These are phyloP conservation scores for Suillus weaverae DNA, from an alignment of 768 basidiomycete genomes.

Conservation along the genomic window DNA sequence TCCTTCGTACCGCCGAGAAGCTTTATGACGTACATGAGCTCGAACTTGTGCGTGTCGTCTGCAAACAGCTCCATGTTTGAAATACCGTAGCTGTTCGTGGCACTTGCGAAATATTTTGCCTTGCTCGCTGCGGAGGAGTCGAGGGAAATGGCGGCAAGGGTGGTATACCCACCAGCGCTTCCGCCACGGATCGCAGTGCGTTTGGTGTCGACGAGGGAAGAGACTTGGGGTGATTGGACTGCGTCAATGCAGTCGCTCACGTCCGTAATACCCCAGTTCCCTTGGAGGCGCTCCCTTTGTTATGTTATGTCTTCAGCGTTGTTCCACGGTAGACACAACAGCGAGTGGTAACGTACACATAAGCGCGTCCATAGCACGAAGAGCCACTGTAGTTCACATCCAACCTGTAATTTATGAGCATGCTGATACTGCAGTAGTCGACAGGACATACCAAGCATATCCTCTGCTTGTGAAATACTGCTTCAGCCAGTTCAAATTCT, in stretches of 20 bases:
- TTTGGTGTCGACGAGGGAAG: slow-evolving; percentile 56
- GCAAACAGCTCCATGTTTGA: slow-evolving; percentile 59
- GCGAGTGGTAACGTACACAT: slow-evolving; percentile 38
- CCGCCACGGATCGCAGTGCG: slow-evolving; percentile 71
- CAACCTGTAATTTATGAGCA: slow-evolving; percentile 47
- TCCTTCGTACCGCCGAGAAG: slow-evolving; percentile 58
- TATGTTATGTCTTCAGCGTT: slow-evolving; percentile 13
- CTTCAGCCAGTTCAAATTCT: slow-evolving; percentile 50
- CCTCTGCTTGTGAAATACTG: slow-evolving; percentile 71
- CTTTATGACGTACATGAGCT: slow-evolving; percentile 56
- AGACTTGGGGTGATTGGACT: slow-evolving; percentile 40
- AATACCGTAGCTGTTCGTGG: slow-evolving; percentile 67
- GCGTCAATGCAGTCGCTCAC: slow-evolving; percentile 59
- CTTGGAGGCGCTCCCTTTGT: slow-evolving; percentile 51
- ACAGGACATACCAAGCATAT: slow-evolving; percentile 56
- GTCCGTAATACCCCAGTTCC: slow-evolving; percentile 73
- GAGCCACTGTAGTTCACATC: slow-evolving; percentile 80
- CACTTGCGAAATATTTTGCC: slow-evolving; percentile 58
- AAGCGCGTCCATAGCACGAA: slow-evolving; percentile 67
- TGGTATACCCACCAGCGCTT: slow-evolving; percentile 75
- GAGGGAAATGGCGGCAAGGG: slow-evolving; percentile 47
- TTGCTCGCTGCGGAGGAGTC: slow-evolving; percentile 57
- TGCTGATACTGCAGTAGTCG: neutral
- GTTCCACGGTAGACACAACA: neutral
- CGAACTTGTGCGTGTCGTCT: slow-evolving; percentile 73